Conservation (phyloP, 345 rosid genomes). For the Hypericum androsaemum region DNA sequence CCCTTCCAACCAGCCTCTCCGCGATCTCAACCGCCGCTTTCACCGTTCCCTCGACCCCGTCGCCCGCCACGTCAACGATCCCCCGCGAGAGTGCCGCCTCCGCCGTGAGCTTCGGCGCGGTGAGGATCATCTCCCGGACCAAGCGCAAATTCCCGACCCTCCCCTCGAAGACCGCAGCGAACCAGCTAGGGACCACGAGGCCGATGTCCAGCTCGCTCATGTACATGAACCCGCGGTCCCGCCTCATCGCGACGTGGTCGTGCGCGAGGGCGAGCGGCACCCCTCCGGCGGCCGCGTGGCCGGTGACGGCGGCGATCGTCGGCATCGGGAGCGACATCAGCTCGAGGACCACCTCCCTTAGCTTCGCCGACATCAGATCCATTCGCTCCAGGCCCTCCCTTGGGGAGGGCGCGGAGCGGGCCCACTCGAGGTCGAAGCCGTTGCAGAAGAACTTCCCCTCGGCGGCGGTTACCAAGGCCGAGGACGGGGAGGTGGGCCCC, state of each 20-base stretch:
- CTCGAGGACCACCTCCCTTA: constrained; percentile 5
- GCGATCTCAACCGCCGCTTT: constrained; percentile 17
- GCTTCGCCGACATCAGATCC: constrained; percentile 2
- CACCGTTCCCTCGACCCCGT: constrained; percentile 13
- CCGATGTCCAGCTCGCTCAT: constrained; percentile 24
- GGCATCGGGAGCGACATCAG: constrained; percentile 22
- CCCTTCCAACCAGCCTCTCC: constrained; percentile 13
- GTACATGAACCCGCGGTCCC: constrained; percentile 20
- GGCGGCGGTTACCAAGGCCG: constrained; percentile 15
- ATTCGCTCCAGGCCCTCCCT: neutral
- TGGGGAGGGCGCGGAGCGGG: neutral
- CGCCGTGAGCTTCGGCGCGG: constrained; percentile 14
- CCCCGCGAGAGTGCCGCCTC: constrained; percentile 14
- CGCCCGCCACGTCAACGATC: constrained; percentile 12
- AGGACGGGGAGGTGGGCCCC: constrained; percentile 5
- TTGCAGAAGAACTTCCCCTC: constrained; percentile 18
- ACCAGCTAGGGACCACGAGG: constrained; percentile 14
- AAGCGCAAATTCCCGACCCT: constrained; percentile 10
- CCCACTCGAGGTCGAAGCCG: constrained; percentile 17
- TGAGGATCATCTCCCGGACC: constrained; percentile 15
- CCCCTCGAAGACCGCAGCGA: constrained; percentile 14
- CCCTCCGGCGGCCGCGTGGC: constrained; percentile 21
- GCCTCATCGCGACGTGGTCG: constrained; percentile 19
- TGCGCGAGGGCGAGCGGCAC: constrained; percentile 17
- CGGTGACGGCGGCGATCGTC: constrained; percentile 21